Evolutionary conservation across 305 asterid species (phyloP).

Genomic region (Solanum aculeatissimum): DNA sequence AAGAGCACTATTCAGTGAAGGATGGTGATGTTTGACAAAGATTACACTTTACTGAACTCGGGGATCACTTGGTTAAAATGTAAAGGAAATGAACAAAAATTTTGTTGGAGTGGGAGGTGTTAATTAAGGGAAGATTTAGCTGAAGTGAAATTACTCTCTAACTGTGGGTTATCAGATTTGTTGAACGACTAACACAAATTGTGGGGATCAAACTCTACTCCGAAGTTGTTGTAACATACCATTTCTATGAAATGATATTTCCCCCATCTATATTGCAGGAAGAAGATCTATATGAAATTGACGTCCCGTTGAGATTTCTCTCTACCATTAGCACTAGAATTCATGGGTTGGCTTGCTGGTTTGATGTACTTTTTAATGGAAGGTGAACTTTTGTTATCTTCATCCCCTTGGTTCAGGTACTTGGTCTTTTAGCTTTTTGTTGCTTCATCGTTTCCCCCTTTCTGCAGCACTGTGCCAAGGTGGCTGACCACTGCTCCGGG

Average conservation of each 20-base stretch:
- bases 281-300: conserved; percentile 86
- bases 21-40: neutral
- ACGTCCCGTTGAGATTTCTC: conserved; percentile 66
- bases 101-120: neutral
- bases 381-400: conserved; percentile 37
- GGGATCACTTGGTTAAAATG: neutral
- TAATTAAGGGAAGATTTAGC: neutral
- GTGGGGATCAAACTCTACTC: neutral
- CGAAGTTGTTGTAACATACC: neutral
- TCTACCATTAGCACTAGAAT: conserved; percentile 86
- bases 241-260: neutral
- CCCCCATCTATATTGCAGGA: conserved; percentile 43
- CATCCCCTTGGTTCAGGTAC: neutral
- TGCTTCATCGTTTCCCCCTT: neutral
- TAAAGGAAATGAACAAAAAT: neutral
- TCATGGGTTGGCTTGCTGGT: conserved; percentile 99
- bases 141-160: neutral
- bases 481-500: conserved; percentile 99
- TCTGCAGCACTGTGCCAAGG: conserved; percentile 76
- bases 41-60: neutral
- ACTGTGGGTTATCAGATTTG: neutral
- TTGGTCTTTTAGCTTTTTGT: neutral
- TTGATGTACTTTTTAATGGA: conserved; percentile 89
- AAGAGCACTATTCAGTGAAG: neutral
- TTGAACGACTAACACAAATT: neutral